phyloP scores from a whole-genome alignment of 139 green algal genomes.

The Coccomyxa sp. region DNA sequence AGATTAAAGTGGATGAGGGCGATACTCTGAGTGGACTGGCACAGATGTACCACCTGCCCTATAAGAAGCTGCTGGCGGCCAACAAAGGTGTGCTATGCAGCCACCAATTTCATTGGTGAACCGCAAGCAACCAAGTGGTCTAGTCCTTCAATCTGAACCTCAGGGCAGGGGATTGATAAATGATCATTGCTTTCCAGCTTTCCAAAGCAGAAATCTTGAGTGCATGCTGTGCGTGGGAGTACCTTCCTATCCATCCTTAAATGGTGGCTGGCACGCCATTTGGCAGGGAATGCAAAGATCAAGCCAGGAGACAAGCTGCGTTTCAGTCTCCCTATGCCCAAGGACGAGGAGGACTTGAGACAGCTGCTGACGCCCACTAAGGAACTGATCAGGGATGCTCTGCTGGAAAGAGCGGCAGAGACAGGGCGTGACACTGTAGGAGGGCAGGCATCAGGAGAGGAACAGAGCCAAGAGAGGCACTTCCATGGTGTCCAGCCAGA shows the following conservation, averaged over 20 bases:
- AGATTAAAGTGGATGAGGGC: neutral
- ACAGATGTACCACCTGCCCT: neutral
- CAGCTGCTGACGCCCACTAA: neutral
- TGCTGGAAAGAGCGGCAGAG: neutral
- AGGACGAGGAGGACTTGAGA: neutral
- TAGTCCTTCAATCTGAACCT: no score
- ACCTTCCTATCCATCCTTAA: no score
- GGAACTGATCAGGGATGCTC: neutral
- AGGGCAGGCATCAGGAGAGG: no score
- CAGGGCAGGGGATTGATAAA: neutral
- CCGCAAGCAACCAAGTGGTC: neutral
- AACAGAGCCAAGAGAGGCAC: neutral
- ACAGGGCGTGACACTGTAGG: neutral
- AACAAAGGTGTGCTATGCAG: neutral
- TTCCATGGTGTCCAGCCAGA: neutral
- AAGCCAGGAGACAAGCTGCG: neutral
- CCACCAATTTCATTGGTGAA: neutral
- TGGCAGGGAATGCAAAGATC: neutral
- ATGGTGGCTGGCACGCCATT: neutral
- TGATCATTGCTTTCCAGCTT: neutral
- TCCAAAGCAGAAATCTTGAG: neutral
- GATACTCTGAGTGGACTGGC: neutral
- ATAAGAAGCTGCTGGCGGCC: neutral
- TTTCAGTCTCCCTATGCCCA: neutral
- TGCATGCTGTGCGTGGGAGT: neutral